Evolutionary conservation across 2,329 filamentous ascomycete genomes (phyloP).

Genomic region (Xylaria sp.): DNA sequence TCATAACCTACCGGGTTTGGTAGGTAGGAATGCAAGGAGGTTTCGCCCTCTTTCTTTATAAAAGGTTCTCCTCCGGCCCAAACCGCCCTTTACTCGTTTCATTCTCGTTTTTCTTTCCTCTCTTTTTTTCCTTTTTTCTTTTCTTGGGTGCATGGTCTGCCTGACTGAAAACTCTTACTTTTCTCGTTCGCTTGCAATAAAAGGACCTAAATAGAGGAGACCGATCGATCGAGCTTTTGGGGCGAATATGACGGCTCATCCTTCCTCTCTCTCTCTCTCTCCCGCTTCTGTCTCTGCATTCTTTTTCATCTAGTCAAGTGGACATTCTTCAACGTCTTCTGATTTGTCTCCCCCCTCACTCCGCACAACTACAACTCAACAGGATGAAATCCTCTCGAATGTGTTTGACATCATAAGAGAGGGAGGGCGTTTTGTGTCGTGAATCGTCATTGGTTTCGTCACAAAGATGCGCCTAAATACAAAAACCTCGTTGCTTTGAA

Average conservation of each 20-base stretch:
- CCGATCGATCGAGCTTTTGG: too few species aligned
- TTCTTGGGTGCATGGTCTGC: background rate
- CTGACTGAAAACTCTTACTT: background rate
- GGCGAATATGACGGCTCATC: background rate
- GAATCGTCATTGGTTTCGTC: slow-evolving; percentile 32
- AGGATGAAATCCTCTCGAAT: background rate
- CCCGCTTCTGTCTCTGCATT: background rate
- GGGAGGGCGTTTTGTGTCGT: slow-evolving; percentile 23
- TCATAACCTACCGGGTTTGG: too few species aligned
- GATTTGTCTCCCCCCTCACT: background rate
- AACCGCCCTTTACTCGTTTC: slow-evolving; percentile 19
- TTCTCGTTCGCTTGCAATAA: background rate
- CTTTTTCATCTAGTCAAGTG: slow-evolving; percentile 7
- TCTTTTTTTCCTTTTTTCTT: slow-evolving; percentile 10
- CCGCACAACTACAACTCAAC: background rate
- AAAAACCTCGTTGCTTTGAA: slow-evolving; percentile 26
- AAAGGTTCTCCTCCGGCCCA: slow-evolving; percentile 17
- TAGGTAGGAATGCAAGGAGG: too few species aligned
- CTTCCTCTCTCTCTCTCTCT: background rate
- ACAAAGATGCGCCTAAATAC: slow-evolving; percentile 33
- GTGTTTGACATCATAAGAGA: background rate
- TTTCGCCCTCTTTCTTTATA: background rate
- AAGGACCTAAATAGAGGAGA: too few species aligned
- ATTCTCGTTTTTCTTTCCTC: slow-evolving; percentile 4
- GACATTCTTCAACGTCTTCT: background rate